These are phyloP conservation scores for Serendipita sp. DNA, from an alignment of 1,284 basidiomycete species.

Conservation along the genomic window DNA sequence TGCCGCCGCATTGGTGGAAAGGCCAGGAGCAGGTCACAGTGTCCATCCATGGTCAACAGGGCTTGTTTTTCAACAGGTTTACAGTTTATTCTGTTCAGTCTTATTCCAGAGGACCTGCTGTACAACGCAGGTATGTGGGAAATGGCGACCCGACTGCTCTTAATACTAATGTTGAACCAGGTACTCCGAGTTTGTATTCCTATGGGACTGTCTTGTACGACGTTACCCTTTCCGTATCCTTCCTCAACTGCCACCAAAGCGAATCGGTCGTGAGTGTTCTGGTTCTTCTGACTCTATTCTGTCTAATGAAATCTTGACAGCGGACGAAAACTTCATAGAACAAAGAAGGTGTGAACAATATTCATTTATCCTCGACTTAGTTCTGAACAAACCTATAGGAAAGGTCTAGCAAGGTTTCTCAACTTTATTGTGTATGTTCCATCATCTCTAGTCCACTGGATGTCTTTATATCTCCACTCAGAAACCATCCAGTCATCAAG, in stretches of 20 bases:
- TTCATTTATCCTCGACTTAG: constrained; percentile 6
- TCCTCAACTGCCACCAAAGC: constrained; percentile 78
- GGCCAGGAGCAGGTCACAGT: constrained; percentile 59
- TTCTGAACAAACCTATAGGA: constrained; percentile 29
- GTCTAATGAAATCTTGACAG: constrained; percentile 23
- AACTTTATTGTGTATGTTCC: constrained; percentile 55
- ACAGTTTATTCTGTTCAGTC: constrained; percentile 55
- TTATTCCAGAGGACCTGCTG: constrained; percentile 18
- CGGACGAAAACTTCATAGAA: constrained; percentile 79
- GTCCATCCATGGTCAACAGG: constrained; percentile 66
- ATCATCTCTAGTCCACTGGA: constrained; percentile 8
- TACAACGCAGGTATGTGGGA: constrained; percentile 21
- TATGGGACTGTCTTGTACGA: constrained; percentile 68
- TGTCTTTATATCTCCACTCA: constrained; percentile 18
- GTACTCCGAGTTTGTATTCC: constrained; percentile 82
- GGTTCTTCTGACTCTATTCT: constrained; percentile 8
- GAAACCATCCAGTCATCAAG: constrained; percentile 81
- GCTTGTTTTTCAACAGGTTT: constrained; percentile 74
- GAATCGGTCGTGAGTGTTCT: constrained; percentile 59
- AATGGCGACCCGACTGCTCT: background rate
- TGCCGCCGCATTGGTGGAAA: constrained; percentile 74
- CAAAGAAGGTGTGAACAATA: constrained; percentile 48
- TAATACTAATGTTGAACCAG: background rate
- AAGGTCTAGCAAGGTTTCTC: constrained; percentile 70
- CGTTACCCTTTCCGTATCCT: constrained; percentile 86